Percentiles rank a stretch among this genome's conserved stretches.
Conservation (phyloP, 2,329 filamentous ascomycete genomes). For the Diaporthe sp. region DNA sequence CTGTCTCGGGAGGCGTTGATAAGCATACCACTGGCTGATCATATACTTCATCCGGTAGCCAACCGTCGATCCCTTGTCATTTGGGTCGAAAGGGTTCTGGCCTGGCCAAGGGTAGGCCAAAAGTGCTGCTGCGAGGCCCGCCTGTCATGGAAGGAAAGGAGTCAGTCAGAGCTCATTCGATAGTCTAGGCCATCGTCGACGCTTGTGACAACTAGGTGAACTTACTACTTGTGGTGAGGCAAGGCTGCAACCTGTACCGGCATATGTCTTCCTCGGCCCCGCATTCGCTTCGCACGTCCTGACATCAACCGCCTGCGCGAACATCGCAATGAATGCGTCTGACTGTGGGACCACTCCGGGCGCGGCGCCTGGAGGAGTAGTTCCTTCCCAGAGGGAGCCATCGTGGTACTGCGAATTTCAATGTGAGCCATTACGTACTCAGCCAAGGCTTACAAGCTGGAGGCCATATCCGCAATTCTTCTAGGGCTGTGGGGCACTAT, state of each 20-base stretch:
- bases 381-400: slow-evolving; percentile 11
- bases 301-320: neutral
- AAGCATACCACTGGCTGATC: neutral
- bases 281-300: neutral
- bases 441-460: neutral
- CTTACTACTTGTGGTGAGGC: slow-evolving; percentile 10
- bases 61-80: neutral
- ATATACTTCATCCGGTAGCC: neutral
- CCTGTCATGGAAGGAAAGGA: neutral
- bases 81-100: neutral
- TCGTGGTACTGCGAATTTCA: slow-evolving; percentile 23
- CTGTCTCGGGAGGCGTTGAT: neutral
- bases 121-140: neutral
- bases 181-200: neutral
- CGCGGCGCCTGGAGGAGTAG: neutral
- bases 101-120: slow-evolving; percentile 14
- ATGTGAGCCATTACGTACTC: neutral
- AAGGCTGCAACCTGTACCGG: neutral
- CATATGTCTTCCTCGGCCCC: neutral
- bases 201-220: no score
- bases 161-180: neutral
- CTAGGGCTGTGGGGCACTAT: neutral
- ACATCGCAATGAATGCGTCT: neutral
- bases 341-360: neutral
- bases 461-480: neutral